These are phyloP conservation scores for Citrus sinensis DNA, from an alignment of 345 rosid genomes.

Conservation along the genomic window DVS_A1.0 CM039167.1:3185001-3185500, in stretches of 20 bases:
- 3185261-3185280: not conserved
- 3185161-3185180: not conserved
- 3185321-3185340: not conserved
- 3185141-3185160: too few species aligned
- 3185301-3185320: not conserved
- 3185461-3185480: too few species aligned
- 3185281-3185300: not conserved
- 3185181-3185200: too few species aligned
- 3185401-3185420: not conserved
- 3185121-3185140: not conserved
- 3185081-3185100: not conserved
- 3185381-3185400: too few species aligned
- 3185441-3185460: not conserved
- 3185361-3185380: too few species aligned
- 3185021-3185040: conserved; percentile 63
- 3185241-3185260: not conserved
- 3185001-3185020: conserved; percentile 44
- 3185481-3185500: too few species aligned
- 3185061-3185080: conserved; percentile 25
- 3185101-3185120: not conserved
- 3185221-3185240: not conserved
- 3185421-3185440: not conserved
- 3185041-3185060: conserved; percentile 51
- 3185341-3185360: not conserved
- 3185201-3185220: not conserved